Conservation (phyloP, 2,329 filamentous ascomycete genomes). For the Aaosphaeria arxii region DNA sequence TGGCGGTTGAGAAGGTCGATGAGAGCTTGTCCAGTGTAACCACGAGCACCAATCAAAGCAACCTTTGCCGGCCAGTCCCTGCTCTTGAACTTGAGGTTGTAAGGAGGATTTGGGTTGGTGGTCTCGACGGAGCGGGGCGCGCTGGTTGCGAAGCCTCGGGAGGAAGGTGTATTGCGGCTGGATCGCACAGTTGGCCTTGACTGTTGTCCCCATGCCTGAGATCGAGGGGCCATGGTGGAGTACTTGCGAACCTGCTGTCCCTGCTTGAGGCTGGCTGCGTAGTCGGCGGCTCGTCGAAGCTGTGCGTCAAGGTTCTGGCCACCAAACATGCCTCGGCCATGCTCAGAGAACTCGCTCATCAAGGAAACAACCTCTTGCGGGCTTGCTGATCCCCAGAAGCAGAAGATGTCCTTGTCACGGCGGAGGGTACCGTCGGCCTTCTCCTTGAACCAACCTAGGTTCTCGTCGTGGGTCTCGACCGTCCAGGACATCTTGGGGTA, state of each 20-base stretch:
- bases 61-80: constrained; percentile 76
- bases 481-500: constrained; percentile 91
- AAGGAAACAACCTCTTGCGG: constrained; percentile 77
- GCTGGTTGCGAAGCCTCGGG: constrained; percentile 57
- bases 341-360: constrained; percentile 79
- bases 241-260: constrained; percentile 65
- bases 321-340: constrained; percentile 83
- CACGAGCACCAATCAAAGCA: constrained; percentile 85
- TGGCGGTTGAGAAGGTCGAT: constrained; percentile 85
- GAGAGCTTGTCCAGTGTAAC: constrained; percentile 90
- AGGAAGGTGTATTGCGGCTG: constrained; percentile 30
- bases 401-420: constrained; percentile 82
- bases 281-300: constrained; percentile 72
- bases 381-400: constrained; percentile 90
- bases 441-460: constrained; percentile 96
- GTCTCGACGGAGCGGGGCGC: constrained; percentile 38
- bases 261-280: constrained; percentile 60
- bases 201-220: constrained; percentile 29
- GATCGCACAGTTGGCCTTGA: constrained; percentile 23
- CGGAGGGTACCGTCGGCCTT: constrained; percentile 92
- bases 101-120: constrained; percentile 85
- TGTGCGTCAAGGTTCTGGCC: constrained; percentile 87
- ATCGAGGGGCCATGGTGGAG: constrained; percentile 53
- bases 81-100: constrained; percentile 83
- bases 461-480: constrained; percentile 94